Evolutionary conservation across 108 stramenopile genomes (phyloP), one percentile per base, ranked within the genome.

Genomic region (Poteriospumella lacustris): DNA sequence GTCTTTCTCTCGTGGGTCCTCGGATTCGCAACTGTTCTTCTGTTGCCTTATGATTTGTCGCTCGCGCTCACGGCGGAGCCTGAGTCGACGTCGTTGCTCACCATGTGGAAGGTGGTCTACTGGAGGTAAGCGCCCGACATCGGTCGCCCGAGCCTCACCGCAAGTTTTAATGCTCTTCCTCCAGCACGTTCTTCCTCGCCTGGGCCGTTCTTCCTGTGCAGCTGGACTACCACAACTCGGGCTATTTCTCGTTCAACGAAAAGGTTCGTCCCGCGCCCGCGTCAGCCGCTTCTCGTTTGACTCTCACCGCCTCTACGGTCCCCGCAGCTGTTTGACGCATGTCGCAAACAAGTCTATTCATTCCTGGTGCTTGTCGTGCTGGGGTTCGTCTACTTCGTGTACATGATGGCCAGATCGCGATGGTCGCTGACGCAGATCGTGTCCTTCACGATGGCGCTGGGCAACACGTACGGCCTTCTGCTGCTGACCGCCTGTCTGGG

Each of bases 391-490:
- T 73, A 52, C 36, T 5, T 73, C 31, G 36, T 73, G 9, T 73
- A 73, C 70, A 26, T 73, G 41, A 24, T 33, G 29, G 36, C 41
- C 5, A 42, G 31, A 42, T 9, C 26, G 5, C 9, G 41, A 12
- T 5, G 5, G 31, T 12, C 70, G 3, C 33, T 44, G 9, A 26
- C 3, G 9, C 12, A 73, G 31, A 26, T 73, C 36, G 36, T 73
- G 5, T 15, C 44, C 44, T 73, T 73, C 24, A 73, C 47, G 38
- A 92, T 92, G 90, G 90, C 91, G 0, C 42, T 88, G 78, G 89
- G 89, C 15, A 93, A 93, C 77, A 93, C 92, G 0, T 93, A 93
- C 75, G 92, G 92, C 31, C 83, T 93, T 42, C 76, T 93, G 59
- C 78, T 93, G 67, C 88, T 91, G 5, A 82, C 87, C 43, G 72